Conservation (phyloP, 2,329 filamentous ascomycete species). For the Apiospora phragmitis region DNA sequence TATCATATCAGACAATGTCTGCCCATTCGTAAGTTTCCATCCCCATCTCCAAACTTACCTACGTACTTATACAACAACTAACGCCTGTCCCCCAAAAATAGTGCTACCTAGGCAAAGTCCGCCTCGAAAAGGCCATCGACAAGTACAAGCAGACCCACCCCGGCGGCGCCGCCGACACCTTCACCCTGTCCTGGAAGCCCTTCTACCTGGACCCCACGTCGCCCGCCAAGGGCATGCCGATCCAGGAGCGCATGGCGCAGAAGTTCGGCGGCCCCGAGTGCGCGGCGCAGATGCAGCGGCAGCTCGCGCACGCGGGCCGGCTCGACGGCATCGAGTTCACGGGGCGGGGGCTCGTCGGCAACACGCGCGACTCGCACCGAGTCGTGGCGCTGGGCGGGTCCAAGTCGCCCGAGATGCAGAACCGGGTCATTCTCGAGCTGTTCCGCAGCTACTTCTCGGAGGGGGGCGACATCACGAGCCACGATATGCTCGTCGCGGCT, state of each 20-base stretch:
- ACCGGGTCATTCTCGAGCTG: slow-evolving; percentile 57
- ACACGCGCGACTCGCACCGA: slow-evolving; percentile 78
- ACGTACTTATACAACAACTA: not conserved
- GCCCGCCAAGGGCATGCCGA: slow-evolving; percentile 43
- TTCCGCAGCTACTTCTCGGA: slow-evolving; percentile 62
- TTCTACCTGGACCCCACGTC: slow-evolving; percentile 78
- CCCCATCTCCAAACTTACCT: slow-evolving; percentile 9
- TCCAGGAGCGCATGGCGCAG: slow-evolving; percentile 52
- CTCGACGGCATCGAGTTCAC: slow-evolving; percentile 72
- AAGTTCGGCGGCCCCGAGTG: slow-evolving; percentile 68
- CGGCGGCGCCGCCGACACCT: slow-evolving; percentile 61
- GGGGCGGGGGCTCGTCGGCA: slow-evolving; percentile 70
- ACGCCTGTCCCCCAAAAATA: slow-evolving; percentile 32
- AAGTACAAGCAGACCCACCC: slow-evolving; percentile 65
- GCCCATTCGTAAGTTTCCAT: slow-evolving; percentile 53
- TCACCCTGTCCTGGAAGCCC: slow-evolving; percentile 73
- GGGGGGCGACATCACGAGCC: slow-evolving; percentile 57
- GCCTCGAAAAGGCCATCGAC: slow-evolving; percentile 70
- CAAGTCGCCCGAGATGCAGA: slow-evolving; percentile 50
- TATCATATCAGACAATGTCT: slow-evolving; percentile 80
- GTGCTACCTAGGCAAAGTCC: slow-evolving; percentile 80
- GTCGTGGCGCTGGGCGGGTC: slow-evolving; percentile 68
- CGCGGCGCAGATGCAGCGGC: slow-evolving; percentile 56
- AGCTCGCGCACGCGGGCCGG: slow-evolving; percentile 52
- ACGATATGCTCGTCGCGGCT: slow-evolving; percentile 45